Base-by-base conservation (phyloP, 768 basidiomycete genomes). In the Tylopilus plumbeoviolaceoides region DNA sequence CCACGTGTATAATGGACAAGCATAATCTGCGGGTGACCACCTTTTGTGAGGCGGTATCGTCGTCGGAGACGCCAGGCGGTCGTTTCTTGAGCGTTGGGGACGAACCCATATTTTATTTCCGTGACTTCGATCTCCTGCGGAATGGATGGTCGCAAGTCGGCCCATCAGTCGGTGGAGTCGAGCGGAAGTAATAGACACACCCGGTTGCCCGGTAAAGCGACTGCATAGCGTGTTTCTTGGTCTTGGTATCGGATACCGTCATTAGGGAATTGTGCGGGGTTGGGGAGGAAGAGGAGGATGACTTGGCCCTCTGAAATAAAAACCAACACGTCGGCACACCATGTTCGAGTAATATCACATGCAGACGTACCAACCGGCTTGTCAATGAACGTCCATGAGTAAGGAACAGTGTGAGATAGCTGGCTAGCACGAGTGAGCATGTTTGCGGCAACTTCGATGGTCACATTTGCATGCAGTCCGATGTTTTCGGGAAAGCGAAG, bases 191-290 rank as follows among this genome's bases (percentile, higher is more conserved):
- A n/a, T n/a, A 48, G 12, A 72, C 84, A 63, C 67, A 87, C 87
- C 55, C 83, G 81, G 55, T 71, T 73, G 10, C 75, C 79, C 28
- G 82, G 75, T 6, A 86, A 75, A 20, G 50, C 47, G n/a, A 68
- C 36, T 35, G 70, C 68, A 62, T 75, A 82, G 59, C 82, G 80
- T 40, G 78, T 77, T 63, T 92, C 90, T 48, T 81, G 70, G 52
- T 91, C 90, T 58, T 85, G 82, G 64, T 78, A 93, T 39, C 87
- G 81, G 51, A 92, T 75, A 18, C 90, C 90, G 60, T 93, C 90
- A 52, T 74, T 78, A 20, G 88, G 89, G 64, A 88, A 87, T 3
- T 79, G 75, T 23, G 75, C 61, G 52, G 79, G 79, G 14, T 72
- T 75, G 9, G 80, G 79, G 42, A 89, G 70, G 69, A 79, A 90